phyloP scores from a whole-genome alignment of 768 basidiomycete genomes.

The Fistulinella prunicolor region DNA sequence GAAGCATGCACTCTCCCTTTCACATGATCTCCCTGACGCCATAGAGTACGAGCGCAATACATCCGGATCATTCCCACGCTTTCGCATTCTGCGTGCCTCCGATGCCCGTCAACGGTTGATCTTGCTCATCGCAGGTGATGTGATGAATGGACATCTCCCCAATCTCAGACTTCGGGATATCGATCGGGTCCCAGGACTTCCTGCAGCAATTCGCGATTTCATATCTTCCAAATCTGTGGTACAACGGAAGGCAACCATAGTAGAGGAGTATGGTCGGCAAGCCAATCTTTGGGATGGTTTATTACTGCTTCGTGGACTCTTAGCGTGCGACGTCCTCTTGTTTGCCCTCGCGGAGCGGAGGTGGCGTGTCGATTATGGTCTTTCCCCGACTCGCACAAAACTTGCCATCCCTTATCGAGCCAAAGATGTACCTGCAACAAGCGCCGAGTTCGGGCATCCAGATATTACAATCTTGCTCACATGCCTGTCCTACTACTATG shows the following conservation, averaged over 20 bases:
- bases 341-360: background rate
- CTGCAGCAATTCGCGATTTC: background rate
- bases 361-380: constrained; percentile 50
- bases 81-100: background rate
- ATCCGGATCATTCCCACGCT: background rate
- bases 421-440: background rate
- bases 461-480: constrained; percentile 35
- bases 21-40: background rate
- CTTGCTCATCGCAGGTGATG: background rate
- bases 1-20: background rate
- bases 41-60: background rate
- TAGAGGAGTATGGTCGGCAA: constrained; percentile 12
- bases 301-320: constrained; percentile 45
- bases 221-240: background rate
- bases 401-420: background rate
- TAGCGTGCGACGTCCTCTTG: constrained; percentile 39
- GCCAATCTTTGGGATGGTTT: constrained; percentile 33
- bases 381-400: constrained; percentile 25
- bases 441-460: background rate
- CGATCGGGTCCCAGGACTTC: background rate
- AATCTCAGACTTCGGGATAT: background rate
- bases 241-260: background rate
- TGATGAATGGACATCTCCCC: background rate
- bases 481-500: too few relatives aligned
- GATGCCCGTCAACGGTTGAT: background rate